A percentile compares a stretch with the other conserved stretches of the same genome.
Conservation (phyloP, 2,329 filamentous ascomycete species). For the Verticillium klebahnii region DNA sequence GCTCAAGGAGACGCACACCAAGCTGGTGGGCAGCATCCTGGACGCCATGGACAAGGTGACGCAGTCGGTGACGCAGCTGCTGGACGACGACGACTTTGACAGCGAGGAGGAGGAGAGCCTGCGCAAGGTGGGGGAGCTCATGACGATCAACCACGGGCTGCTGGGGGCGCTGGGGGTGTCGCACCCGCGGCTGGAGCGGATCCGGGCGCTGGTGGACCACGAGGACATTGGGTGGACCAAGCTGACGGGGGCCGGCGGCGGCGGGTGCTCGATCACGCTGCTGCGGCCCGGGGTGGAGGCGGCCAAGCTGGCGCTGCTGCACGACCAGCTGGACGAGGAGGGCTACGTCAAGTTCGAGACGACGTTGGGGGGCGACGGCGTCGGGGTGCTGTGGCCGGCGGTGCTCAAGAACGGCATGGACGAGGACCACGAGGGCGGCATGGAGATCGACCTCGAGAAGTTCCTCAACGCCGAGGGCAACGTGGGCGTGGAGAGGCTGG, state of each 20-base stretch:
- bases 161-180: constrained; percentile 90
- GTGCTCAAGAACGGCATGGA: constrained; percentile 81
- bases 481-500: constrained; percentile 77
- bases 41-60: constrained; percentile 78
- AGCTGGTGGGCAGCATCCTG: constrained; percentile 75
- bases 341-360: constrained; percentile 84
- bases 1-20: constrained; percentile 67
- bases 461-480: constrained; percentile 79
- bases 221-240: constrained; percentile 95
- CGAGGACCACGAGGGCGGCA: constrained; percentile 72
- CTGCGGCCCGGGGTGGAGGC: constrained; percentile 61
- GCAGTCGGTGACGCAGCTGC: constrained; percentile 46
- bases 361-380: constrained; percentile 86
- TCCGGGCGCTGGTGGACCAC: constrained; percentile 87
- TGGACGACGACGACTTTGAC: constrained; percentile 63
- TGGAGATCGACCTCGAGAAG: constrained; percentile 85
- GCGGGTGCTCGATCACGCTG: constrained; percentile 91
- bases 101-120: constrained; percentile 58
- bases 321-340: constrained; percentile 60
- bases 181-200: constrained; percentile 85
- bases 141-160: constrained; percentile 90
- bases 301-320: constrained; percentile 57
- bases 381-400: constrained; percentile 91
- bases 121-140: constrained; percentile 76
- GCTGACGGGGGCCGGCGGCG: constrained; percentile 90